A percentile compares a stretch with the other conserved stretches of the same genome.
Conservation (phyloP, 1,284 basidiomycete species). For the Ustilago loliicola region DNA sequence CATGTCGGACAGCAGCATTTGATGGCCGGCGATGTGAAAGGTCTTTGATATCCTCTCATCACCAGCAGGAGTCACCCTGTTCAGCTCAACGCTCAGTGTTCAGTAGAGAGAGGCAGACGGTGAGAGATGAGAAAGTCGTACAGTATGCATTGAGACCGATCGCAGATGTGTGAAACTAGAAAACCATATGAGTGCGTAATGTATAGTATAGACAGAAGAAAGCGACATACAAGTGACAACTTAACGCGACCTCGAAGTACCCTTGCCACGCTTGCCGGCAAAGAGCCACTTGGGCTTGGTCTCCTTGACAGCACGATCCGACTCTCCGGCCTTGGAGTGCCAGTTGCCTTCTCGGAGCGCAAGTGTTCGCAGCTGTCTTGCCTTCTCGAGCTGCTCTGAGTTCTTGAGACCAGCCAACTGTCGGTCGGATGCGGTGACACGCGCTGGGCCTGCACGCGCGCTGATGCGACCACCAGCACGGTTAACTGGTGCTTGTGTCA, state of each 20-base stretch:
- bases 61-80: neutral
- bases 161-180: conserved; percentile 21
- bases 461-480: conserved; percentile 60
- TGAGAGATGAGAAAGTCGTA: neutral
- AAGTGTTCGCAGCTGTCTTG: conserved; percentile 60
- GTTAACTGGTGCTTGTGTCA: conserved; percentile 59
- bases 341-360: conserved; percentile 62
- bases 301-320: conserved; percentile 67
- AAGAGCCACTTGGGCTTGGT: conserved; percentile 69
- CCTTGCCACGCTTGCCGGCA: conserved; percentile 68
- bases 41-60: neutral
- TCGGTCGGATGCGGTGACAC: conserved; percentile 64
- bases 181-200: conserved; percentile 7
- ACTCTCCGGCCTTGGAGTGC: conserved; percentile 66
- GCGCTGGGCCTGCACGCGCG: conserved; percentile 64
- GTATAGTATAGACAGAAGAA: conserved; percentile 6
- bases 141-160: conserved; percentile 23
- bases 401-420: conserved; percentile 62
- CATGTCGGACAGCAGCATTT: too few relatives aligned
- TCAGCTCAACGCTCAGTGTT: neutral
- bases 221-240: neutral
- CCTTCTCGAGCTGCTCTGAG: conserved; percentile 64
- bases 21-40: too few relatives aligned
- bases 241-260: conserved; percentile 63
- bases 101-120: neutral